Percentiles rank a stretch among this genome's conserved stretches.
phyloP scores from a whole-genome alignment of 192 early-diverging fungal species.

The Coemansia sp. region DNA sequence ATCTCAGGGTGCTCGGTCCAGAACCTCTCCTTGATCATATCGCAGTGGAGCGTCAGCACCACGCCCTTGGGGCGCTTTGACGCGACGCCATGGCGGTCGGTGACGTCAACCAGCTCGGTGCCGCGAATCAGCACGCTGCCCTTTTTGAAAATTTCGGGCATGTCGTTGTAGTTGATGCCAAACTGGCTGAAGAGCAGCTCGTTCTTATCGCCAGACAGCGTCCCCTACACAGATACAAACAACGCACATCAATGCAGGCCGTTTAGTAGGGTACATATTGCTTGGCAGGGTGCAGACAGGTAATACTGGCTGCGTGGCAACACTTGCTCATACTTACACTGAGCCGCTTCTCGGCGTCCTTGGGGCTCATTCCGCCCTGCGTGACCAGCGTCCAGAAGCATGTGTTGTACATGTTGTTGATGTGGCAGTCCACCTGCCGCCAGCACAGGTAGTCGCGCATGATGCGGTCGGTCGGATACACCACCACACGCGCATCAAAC shows the following conservation, averaged over 20 bases:
- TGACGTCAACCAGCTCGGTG: slow-evolving; percentile 27
- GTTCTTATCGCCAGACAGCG: slow-evolving; percentile 85
- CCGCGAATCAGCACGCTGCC: slow-evolving; percentile 77
- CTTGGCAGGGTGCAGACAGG: not conserved
- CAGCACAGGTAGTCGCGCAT: slow-evolving; percentile 91
- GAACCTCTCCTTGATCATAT: slow-evolving; percentile 74
- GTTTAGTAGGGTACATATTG: too few species aligned
- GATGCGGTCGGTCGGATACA: slow-evolving; percentile 79
- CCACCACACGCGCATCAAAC: slow-evolving; percentile 88
- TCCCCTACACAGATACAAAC: slow-evolving; percentile 59
- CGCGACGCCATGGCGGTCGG: slow-evolving; percentile 12
- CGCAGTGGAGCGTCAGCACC: slow-evolving; percentile 58
- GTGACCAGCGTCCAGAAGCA: slow-evolving; percentile 88
- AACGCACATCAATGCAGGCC: not conserved
- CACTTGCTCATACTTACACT: slow-evolving; percentile 53
- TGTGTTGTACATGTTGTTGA: slow-evolving; percentile 97
- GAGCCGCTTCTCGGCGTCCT: slow-evolving; percentile 73
- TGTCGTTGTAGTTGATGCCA: slow-evolving; percentile 85
- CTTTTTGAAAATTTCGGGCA: slow-evolving; percentile 83
- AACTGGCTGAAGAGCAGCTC: slow-evolving; percentile 84
- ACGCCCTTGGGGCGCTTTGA: slow-evolving; percentile 58
- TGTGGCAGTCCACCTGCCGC: slow-evolving; percentile 94
- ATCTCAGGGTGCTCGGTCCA: slow-evolving; percentile 62
- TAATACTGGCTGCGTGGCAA: slow-evolving; percentile 8
- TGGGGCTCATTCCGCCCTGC: slow-evolving; percentile 62